Conservation (phyloP, 2,329 filamentous ascomycete genomes). For the Cadophora sp. region DNA sequence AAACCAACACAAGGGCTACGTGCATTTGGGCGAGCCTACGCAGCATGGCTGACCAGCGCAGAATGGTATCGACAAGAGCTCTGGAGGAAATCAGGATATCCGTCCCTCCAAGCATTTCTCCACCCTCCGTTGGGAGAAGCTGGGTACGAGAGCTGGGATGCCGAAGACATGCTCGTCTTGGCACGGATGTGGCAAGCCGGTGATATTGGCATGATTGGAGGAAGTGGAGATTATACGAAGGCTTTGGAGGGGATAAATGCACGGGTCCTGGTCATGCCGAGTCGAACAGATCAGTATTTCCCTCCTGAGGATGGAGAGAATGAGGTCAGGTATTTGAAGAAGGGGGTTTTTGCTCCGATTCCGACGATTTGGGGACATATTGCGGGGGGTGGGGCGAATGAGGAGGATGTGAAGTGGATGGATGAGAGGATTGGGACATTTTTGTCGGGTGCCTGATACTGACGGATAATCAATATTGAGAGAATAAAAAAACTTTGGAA, state of each 20-base stretch:
- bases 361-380: slow-evolving; percentile 49
- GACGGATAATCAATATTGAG: background rate
- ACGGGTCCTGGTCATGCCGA: slow-evolving; percentile 65
- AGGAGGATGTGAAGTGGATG: slow-evolving; percentile 44
- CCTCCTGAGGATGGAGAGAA: slow-evolving; percentile 48
- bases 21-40: slow-evolving; percentile 54
- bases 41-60: slow-evolving; percentile 54
- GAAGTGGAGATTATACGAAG: slow-evolving; percentile 50
- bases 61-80: slow-evolving; percentile 52
- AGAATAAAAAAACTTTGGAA: background rate
- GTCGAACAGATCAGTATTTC: slow-evolving; percentile 72
- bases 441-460: slow-evolving; percentile 21
- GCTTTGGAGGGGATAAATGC: slow-evolving; percentile 66
- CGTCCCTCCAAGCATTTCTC: slow-evolving; percentile 48
- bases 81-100: slow-evolving; percentile 48
- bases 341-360: slow-evolving; percentile 44
- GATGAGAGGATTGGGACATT: slow-evolving; percentile 43
- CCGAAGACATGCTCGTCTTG: slow-evolving; percentile 51
- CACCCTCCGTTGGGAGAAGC: slow-evolving; percentile 41
- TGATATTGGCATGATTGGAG: slow-evolving; percentile 43
- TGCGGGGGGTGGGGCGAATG: slow-evolving; percentile 44
- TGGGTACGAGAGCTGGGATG: slow-evolving; percentile 49
- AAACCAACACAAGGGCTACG: slow-evolving; percentile 47
- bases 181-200: slow-evolving; percentile 55
- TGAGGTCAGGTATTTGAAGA: slow-evolving; percentile 42